Conservation (phyloP, 179 eudicot genomes). For the Drosera spatulata region DNA sequence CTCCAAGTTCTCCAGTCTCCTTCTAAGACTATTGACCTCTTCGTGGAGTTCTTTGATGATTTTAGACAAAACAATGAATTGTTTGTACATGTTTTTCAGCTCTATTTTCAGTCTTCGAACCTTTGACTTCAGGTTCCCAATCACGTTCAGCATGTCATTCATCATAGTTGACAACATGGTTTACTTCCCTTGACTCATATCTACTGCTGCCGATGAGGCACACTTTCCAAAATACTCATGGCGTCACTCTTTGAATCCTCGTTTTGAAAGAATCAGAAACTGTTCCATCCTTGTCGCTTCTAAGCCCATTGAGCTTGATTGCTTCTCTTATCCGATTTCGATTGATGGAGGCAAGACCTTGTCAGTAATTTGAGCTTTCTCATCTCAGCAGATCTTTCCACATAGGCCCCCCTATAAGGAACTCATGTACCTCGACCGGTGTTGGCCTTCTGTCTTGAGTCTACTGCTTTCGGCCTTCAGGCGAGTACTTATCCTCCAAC, state of each 20-base stretch:
- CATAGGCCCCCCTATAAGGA: too few relatives aligned
- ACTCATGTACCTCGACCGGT: constrained; percentile 7
- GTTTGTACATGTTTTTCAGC: constrained; percentile 59
- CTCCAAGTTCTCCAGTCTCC: constrained; percentile 49
- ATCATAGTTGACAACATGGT: constrained; percentile 47
- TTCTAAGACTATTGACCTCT: constrained; percentile 42
- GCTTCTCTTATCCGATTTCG: too few relatives aligned
- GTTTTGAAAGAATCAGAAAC: too few relatives aligned
- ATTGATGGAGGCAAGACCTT: too few relatives aligned
- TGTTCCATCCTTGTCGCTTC: too few relatives aligned
- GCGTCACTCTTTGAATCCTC: too few relatives aligned
- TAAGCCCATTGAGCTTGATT: too few relatives aligned
- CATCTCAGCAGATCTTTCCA: too few relatives aligned
- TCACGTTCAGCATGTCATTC: constrained; percentile 68
- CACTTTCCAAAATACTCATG: too few relatives aligned
- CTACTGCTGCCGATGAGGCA: constrained; percentile 54
- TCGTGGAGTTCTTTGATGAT: constrained; percentile 49
- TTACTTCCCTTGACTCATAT: constrained; percentile 74
- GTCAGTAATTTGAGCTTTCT: too few relatives aligned
- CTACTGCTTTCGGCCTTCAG: too few relatives aligned
- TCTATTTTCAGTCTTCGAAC: constrained; percentile 46
- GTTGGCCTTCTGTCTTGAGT: constrained; percentile 11
- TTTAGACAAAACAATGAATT: constrained; percentile 56
- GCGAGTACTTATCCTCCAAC: too few relatives aligned
- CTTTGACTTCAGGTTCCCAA: constrained; percentile 56